Evolutionary conservation across 345 rosid genomes (phyloP), one percentile per base, ranked within the genome.

Genomic region (Eucalyptus lansdowneana): DNA sequence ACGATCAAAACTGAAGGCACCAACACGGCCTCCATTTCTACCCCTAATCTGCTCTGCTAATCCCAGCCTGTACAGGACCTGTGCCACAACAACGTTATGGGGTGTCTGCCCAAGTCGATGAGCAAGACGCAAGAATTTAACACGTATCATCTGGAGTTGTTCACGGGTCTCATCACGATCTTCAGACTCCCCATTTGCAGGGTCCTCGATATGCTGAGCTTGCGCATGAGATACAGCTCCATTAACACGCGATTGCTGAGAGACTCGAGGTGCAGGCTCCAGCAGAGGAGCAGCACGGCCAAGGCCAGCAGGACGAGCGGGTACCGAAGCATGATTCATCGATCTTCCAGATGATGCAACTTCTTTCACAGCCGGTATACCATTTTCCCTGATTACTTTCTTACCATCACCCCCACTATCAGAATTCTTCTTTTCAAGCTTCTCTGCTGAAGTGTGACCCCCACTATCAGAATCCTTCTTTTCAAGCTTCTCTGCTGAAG

Each of bases 31-130:
- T n/a, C 99, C 99, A 91, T 94, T 96, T 93, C 99, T 94, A 54
- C 99, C 99, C 80, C 98, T 94, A 87, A 97, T 93, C 95, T 98
- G 99, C 92, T 98, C 99, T 22, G 99, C 99, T 88, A 98, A 92
- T 89, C 99, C 99, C 89, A 98, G 93, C 91, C 99, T 94, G 93
- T 98, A 98, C 89, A 98, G 91, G 91, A 98, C 99, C 95, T 98
- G 99, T 37, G 99, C 99, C 90, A 98, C 99, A 24, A 98, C 99
- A 86, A 98, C 99, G 92, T 98, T 98, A 91, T 98, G 99, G 14
- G 99, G 99, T 50, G 99, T 97, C 92, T 97, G 99, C 89, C 99
- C 99, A 85, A 98, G 97, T 94, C 99, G 95, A 92, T 94, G 96
- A 4, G 99, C 98, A 90, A 98, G 98, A 92, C 99, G 94, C 94